Conservation (phyloP, 768 basidiomycete genomes). For the Gloeopeniophorella convolvens region DNA sequence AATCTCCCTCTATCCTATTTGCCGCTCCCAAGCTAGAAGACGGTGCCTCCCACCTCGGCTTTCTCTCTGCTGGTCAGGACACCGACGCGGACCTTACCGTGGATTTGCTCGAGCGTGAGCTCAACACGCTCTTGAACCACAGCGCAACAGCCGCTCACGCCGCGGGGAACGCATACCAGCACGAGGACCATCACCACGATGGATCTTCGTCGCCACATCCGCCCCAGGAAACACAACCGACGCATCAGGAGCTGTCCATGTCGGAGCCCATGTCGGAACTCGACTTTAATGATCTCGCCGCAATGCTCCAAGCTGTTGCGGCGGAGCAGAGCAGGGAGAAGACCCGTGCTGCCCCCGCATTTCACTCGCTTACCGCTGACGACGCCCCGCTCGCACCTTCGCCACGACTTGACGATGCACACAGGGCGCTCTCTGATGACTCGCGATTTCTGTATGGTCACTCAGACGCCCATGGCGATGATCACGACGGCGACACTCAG, state of each 20-base stretch:
- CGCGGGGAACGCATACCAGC: conserved; percentile 32
- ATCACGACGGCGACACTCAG: conserved; percentile 23
- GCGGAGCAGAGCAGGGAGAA: conserved; percentile 37
- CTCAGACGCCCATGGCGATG: conserved; percentile 29
- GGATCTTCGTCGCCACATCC: conserved; percentile 15
- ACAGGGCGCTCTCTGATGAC: conserved; percentile 21
- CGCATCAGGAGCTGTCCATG: conserved; percentile 25
- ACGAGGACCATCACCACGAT: conserved; percentile 10
- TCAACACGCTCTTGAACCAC: conserved; percentile 67
- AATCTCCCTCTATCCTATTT: conserved; percentile 20
- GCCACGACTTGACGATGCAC: conserved; percentile 9
- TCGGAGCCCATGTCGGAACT: conserved; percentile 32
- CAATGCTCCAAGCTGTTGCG: conserved; percentile 62
- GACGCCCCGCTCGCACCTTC: conserved; percentile 27
- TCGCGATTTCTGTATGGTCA: conserved; percentile 33
- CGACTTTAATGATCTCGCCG: conserved; percentile 61
- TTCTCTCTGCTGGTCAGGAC: conserved; percentile 34
- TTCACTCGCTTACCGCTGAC: conserved; percentile 67
- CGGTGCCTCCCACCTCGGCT: conserved; percentile 26
- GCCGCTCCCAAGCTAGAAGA: conserved; percentile 19
- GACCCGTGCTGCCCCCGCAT: conserved; percentile 69
- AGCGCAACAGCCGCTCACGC: conserved; percentile 66
- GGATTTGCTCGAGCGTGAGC: conserved; percentile 58
- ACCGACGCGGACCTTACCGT: conserved; percentile 32
- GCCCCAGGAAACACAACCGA: conserved; percentile 11